These are phyloP conservation scores for Nemania sp. DNA, from an alignment of 2,329 filamentous ascomycete genomes.

Conservation along the genomic window DNA sequence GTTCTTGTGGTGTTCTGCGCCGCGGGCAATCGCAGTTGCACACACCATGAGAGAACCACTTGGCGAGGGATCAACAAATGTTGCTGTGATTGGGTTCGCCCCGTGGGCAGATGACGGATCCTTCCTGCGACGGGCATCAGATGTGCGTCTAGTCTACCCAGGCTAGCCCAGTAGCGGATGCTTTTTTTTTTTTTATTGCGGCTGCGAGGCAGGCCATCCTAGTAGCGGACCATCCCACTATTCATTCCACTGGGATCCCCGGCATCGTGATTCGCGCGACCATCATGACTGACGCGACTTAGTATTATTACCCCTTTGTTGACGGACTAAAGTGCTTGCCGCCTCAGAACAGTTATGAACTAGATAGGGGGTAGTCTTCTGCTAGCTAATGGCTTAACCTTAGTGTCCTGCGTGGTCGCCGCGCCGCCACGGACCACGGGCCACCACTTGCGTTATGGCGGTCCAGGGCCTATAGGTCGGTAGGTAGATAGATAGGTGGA, in stretches of 20 bases:
- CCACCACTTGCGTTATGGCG: not conserved
- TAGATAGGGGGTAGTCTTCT: not conserved
- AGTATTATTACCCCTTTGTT: not conserved
- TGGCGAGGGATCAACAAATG: constrained; percentile 4
- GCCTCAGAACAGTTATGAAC: constrained; percentile 9
- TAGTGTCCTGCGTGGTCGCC: constrained; percentile 4
- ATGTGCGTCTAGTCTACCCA: constrained; percentile 13
- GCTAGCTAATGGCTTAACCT: not conserved
- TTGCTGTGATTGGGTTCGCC: constrained; percentile 26
- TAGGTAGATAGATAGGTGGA: not conserved
- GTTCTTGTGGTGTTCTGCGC: constrained; percentile 2
- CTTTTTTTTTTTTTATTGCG: constrained; percentile 21
- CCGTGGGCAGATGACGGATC: constrained; percentile 35
- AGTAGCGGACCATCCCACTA: constrained; percentile 9
- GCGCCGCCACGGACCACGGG: constrained; percentile 1
- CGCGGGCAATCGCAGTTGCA: constrained; percentile 18
- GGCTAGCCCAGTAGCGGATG: not conserved
- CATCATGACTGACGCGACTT: not conserved
- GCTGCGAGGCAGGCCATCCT: constrained; percentile 17
- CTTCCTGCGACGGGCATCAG: constrained; percentile 32
- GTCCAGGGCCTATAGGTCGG: no score
- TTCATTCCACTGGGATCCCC: constrained; percentile 2
- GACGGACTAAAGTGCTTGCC: not conserved
- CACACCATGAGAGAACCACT: constrained; percentile 10
- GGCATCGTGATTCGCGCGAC: constrained; percentile 5